Percentiles rank a stretch among this genome's conserved stretches.
Conservation (phyloP, 2,329 filamentous ascomycete genomes). For the Aspergillus quadricinctus region DNA sequence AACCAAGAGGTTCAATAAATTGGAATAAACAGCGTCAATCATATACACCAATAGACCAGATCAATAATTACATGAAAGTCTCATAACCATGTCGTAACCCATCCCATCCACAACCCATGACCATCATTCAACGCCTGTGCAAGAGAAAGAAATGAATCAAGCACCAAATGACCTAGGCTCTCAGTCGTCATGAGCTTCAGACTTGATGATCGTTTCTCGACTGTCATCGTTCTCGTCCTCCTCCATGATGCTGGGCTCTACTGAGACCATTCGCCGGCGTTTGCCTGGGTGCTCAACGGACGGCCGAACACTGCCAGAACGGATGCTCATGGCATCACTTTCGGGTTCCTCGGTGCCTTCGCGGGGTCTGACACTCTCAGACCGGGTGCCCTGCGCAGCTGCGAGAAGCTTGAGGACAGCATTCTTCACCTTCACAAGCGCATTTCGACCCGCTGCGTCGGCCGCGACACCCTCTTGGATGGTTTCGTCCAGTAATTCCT, state of each 20-base stretch:
- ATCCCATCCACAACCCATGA: not conserved
- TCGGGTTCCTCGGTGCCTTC: conserved; percentile 30
- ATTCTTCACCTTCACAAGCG: conserved; percentile 45
- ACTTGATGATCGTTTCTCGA: conserved; percentile 29
- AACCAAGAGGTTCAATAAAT: not conserved
- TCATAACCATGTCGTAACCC: not conserved
- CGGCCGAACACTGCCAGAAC: conserved; percentile 25
- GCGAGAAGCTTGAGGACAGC: conserved; percentile 39
- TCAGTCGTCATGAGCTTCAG: conserved; percentile 25
- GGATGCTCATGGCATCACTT: conserved; percentile 27
- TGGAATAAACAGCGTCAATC: not conserved
- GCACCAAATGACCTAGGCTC: conserved; percentile 7
- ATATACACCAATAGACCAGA: not conserved
- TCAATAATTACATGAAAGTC: not conserved
- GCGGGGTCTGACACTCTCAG: conserved; percentile 28
- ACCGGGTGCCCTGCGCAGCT: conserved; percentile 46
- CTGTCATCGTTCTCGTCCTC: conserved; percentile 38
- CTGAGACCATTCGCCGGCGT: conserved; percentile 20
- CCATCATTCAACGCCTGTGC: not conserved
- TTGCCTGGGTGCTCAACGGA: conserved; percentile 25
- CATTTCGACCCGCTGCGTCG: conserved; percentile 42
- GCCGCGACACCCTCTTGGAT: conserved; percentile 44
- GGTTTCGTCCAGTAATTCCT: conserved; percentile 55
- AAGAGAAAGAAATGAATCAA: conserved; percentile 6
- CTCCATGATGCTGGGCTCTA: conserved; percentile 36